Conservation (phyloP, 768 basidiomycete species). For the Pleurotus djamor region DNA sequence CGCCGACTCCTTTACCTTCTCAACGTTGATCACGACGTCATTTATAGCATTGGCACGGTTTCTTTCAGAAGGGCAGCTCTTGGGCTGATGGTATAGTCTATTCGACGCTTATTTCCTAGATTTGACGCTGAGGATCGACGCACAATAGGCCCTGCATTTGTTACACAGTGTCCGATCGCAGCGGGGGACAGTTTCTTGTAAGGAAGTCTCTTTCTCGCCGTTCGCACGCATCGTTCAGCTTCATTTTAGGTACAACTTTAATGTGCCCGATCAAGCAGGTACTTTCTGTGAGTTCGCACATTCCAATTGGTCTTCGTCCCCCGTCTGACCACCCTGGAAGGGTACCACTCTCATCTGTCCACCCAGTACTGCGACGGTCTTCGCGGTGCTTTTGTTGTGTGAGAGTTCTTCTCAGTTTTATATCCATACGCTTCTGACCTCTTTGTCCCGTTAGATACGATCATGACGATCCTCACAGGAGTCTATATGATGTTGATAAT, state of each 20-base stretch:
- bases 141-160: conserved; percentile 7
- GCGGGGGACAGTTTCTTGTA: conserved; percentile 35
- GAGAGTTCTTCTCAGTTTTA: neutral
- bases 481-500: conserved; percentile 22
- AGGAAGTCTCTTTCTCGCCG: neutral
- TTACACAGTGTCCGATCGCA: conserved; percentile 50
- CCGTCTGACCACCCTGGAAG: too few species aligned
- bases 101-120: neutral
- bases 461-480: conserved; percentile 23
- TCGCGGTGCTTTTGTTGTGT: neutral
- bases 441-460: conserved; percentile 31
- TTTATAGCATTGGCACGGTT: conserved; percentile 43
- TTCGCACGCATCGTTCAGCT: too few species aligned
- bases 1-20: too few species aligned
- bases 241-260: conserved; percentile 30
- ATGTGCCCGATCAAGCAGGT: conserved; percentile 21
- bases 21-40: neutral
- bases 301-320: neutral
- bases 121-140: neutral
- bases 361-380: conserved; percentile 41
- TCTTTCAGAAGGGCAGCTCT: conserved; percentile 34
- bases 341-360: conserved; percentile 34
- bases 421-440: conserved; percentile 11
- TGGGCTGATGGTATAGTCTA: conserved; percentile 30
- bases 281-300: conserved; percentile 21